phyloP scores from a whole-genome alignment of 2,329 filamentous ascomycete species.

The Colletotrichum horii region DNA sequence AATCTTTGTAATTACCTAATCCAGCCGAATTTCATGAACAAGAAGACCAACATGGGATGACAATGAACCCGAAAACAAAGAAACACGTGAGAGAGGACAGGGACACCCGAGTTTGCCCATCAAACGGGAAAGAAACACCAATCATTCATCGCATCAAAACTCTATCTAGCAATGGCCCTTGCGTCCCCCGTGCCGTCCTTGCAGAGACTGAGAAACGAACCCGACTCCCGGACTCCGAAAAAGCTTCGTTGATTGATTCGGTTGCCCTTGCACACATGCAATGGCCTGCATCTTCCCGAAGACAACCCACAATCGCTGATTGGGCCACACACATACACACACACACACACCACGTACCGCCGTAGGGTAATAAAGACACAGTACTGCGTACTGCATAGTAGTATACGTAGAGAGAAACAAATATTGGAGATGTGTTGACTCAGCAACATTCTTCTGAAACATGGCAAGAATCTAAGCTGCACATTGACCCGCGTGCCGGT shows the following conservation, averaged over 20 bases:
- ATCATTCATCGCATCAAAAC: background rate
- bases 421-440: background rate
- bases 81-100: background rate
- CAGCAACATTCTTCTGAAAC: background rate
- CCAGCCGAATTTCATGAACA: background rate
- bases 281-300: background rate
- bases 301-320: background rate
- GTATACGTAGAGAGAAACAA: background rate
- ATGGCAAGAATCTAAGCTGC: background rate
- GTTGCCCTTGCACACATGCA: background rate
- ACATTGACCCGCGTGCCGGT: background rate
- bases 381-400: too few relatives aligned
- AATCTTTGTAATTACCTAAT: constrained; percentile 22
- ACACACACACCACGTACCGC: background rate
- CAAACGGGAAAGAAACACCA: background rate
- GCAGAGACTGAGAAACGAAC: background rate
- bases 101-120: background rate
- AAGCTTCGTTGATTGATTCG: background rate
- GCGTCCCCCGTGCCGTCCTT: background rate
- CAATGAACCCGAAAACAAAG: background rate
- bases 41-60: background rate
- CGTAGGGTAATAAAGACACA: background rate
- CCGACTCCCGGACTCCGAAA: background rate
- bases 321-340: background rate
- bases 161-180: background rate